These are phyloP conservation scores for Verticillium nubilum DNA, from an alignment of 2,329 filamentous ascomycete genomes.

Conservation along the genomic window DNA sequence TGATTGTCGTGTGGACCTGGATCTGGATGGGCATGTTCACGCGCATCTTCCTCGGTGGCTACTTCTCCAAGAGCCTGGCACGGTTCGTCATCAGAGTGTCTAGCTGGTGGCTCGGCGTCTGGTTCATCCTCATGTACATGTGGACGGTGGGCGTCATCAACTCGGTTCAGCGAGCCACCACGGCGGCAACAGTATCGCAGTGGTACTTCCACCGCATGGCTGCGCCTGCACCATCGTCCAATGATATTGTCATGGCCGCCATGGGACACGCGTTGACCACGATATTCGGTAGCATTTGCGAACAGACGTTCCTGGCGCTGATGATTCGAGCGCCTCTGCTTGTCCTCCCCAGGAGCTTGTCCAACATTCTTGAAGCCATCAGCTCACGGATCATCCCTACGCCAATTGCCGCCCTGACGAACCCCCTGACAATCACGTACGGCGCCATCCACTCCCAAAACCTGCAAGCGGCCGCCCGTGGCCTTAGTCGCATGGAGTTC, in stretches of 20 bases:
- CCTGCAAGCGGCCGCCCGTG: slow-evolving; percentile 70
- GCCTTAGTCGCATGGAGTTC: slow-evolving; percentile 76
- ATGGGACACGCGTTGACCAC: slow-evolving; percentile 76
- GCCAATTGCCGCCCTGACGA: slow-evolving; percentile 78
- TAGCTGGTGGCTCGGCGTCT: slow-evolving; percentile 92
- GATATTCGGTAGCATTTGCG: slow-evolving; percentile 86
- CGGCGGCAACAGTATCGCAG: slow-evolving; percentile 91
- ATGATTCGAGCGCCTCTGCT: slow-evolving; percentile 80
- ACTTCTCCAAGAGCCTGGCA: slow-evolving; percentile 58
- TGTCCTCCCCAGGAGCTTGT: slow-evolving; percentile 67
- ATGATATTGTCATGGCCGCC: slow-evolving; percentile 77
- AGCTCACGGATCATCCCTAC: slow-evolving; percentile 79
- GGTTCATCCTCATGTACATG: slow-evolving; percentile 89
- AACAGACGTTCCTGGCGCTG: slow-evolving; percentile 77
- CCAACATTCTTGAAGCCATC: slow-evolving; percentile 62
- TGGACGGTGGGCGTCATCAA: slow-evolving; percentile 89
- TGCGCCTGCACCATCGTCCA: slow-evolving; percentile 69
- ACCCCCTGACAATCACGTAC: slow-evolving; percentile 88
- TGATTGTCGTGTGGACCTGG: slow-evolving; percentile 89
- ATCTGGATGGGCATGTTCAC: slow-evolving; percentile 96
- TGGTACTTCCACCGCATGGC: slow-evolving; percentile 98
- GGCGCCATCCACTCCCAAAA: slow-evolving; percentile 89
- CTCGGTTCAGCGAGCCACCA: slow-evolving; percentile 84
- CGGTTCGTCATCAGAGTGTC: slow-evolving; percentile 77
- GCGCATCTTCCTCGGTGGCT: slow-evolving; percentile 87